Percentiles rank a stretch among this genome's conserved stretches.
These are phyloP conservation scores for Flaveria sonorensis DNA, from an alignment of 129 eudicot species.

Conservation along the genomic window DNA sequence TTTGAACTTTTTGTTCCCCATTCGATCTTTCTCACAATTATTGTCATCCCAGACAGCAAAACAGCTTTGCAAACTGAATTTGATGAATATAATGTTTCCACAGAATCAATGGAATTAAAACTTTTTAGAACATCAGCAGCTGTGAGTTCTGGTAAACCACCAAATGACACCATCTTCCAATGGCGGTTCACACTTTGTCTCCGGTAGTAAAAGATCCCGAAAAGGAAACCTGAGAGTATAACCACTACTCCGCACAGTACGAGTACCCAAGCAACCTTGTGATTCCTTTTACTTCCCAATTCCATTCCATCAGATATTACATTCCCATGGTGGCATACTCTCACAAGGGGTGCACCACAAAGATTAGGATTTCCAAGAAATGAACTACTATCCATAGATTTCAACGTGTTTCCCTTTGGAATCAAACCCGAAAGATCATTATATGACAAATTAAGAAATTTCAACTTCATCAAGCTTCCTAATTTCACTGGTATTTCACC, in stretches of 20 bases:
- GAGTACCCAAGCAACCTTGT: constrained; percentile 82
- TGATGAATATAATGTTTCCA: constrained; percentile 40
- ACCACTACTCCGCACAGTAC: constrained; percentile 61
- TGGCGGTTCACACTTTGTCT: constrained; percentile 45
- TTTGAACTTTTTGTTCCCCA: constrained; percentile 59
- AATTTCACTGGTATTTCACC: constrained; percentile 59
- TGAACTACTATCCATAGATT: constrained; percentile 64
- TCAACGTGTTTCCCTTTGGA: constrained; percentile 51
- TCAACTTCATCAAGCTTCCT: constrained; percentile 51
- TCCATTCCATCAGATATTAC: constrained; percentile 50
- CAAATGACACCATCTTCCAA: constrained; percentile 75
- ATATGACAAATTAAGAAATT: constrained; percentile 64
- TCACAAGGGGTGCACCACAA: constrained; percentile 77
- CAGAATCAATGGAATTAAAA: constrained; percentile 49
- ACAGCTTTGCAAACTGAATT: constrained; percentile 66
- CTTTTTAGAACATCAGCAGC: constrained; percentile 77
- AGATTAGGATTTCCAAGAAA: constrained; percentile 78
- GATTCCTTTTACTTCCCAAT: constrained; percentile 59
- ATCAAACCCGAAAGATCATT: constrained; percentile 79
- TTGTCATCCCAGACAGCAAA: constrained; percentile 71
- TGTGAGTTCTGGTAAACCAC: constrained; percentile 66
- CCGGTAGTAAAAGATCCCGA: constrained; percentile 58
- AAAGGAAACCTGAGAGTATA: constrained; percentile 52
- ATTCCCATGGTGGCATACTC: constrained; percentile 48
- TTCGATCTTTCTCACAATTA: constrained; percentile 70